A percentile compares a stretch with the other conserved stretches of the same genome.
Conservation (phyloP, 352 stramenopile species). For the Peronosclerospora sorghi region DNA sequence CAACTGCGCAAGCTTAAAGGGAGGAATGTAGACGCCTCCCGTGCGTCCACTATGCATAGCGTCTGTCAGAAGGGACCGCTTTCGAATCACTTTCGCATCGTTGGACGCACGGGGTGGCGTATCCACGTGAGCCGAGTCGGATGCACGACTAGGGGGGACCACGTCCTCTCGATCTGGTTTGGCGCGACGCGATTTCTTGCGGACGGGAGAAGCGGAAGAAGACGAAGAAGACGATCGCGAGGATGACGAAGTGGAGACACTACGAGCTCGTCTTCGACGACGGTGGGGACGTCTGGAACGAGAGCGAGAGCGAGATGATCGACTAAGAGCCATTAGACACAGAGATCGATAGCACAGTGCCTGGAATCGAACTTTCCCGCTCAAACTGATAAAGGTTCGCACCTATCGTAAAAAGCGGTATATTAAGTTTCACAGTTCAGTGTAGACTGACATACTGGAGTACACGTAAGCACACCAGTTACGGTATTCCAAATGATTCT, state of each 20-base stretch:
- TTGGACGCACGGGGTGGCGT: background rate
- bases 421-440: no score
- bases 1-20: constrained; percentile 87
- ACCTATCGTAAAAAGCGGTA: no score
- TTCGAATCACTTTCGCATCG: constrained; percentile 1
- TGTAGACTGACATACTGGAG: no score
- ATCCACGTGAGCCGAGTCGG: constrained; percentile 1
- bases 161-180: background rate
- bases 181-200: constrained; percentile 16
- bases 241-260: constrained; percentile 14
- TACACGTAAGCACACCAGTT: no score
- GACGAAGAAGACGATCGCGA: constrained; percentile 9
- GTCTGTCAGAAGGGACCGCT: constrained; percentile 20
- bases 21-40: constrained; percentile 87
- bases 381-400: no score
- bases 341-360: no score
- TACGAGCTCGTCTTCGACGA: constrained; percentile 12
- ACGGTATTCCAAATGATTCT: no score
- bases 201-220: constrained; percentile 15
- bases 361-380: no score
- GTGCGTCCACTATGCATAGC: constrained; percentile 44
- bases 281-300: constrained; percentile 3
- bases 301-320: background rate
- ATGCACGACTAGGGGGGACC: constrained; percentile 9
- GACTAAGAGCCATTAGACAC: no score